These are phyloP conservation scores for Ascochyta rabiei DNA, from an alignment of 2,329 filamentous ascomycete species.

Conservation along the genomic window DNA sequence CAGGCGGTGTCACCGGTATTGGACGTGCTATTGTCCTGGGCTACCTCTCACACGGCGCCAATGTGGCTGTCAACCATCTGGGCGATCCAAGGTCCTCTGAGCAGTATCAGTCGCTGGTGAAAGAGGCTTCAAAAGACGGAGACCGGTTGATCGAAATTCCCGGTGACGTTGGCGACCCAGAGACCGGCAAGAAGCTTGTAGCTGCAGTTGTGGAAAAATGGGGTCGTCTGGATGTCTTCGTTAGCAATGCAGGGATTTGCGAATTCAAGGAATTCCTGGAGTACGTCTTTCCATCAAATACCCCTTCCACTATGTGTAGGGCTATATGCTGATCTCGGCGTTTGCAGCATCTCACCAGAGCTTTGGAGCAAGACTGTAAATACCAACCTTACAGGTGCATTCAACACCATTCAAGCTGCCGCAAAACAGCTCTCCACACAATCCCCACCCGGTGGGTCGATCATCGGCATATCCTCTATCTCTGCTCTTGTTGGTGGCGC, in stretches of 20 bases:
- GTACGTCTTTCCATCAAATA: slow-evolving; percentile 46
- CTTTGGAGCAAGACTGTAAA: slow-evolving; percentile 74
- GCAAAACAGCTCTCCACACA: slow-evolving; percentile 77
- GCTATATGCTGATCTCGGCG: background rate
- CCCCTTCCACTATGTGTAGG: too few relatives aligned
- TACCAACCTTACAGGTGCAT: slow-evolving; percentile 87
- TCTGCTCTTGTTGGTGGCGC: slow-evolving; percentile 79
- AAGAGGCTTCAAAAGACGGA: slow-evolving; percentile 41
- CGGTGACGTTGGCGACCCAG: slow-evolving; percentile 78
- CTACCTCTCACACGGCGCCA: slow-evolving; percentile 77
- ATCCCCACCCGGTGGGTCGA: slow-evolving; percentile 71
- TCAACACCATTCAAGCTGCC: slow-evolving; percentile 84
- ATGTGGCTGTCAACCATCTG: slow-evolving; percentile 81
- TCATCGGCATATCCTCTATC: slow-evolving; percentile 78
- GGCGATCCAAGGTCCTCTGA: slow-evolving; percentile 58
- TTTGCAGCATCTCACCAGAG: slow-evolving; percentile 64
- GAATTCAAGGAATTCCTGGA: slow-evolving; percentile 86
- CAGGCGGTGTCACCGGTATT: slow-evolving; percentile 84
- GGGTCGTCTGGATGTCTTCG: slow-evolving; percentile 68
- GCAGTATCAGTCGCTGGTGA: slow-evolving; percentile 56
- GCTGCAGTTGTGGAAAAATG: slow-evolving; percentile 67
- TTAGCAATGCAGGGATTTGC: slow-evolving; percentile 89
- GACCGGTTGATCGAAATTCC: slow-evolving; percentile 66
- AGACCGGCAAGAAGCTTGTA: slow-evolving; percentile 73
- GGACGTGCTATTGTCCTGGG: slow-evolving; percentile 83